Evolutionary conservation across 1,284 basidiomycete genomes (phyloP).

Genomic region (Phellinidium pouzarii): DNA sequence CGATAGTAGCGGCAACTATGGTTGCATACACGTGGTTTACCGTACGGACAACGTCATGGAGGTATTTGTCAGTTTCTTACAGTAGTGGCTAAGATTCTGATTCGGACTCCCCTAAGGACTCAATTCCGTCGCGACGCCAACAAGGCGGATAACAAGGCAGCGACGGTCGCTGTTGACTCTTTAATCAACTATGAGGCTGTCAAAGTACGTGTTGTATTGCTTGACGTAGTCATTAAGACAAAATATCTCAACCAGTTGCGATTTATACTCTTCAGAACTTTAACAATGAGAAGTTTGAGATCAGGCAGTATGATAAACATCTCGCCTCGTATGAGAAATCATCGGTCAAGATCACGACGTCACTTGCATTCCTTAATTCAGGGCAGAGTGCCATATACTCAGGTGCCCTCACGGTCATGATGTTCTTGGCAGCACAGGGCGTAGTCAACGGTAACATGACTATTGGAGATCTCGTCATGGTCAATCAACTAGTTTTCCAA

Average conservation of each 20-base stretch:
- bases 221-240: conserved; percentile 12
- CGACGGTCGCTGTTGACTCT: conserved; percentile 90
- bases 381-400: conserved; percentile 97
- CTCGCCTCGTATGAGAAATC: conserved; percentile 86
- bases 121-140: conserved; percentile 94
- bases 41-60: conserved; percentile 91
- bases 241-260: not conserved
- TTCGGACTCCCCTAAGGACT: conserved; percentile 48
- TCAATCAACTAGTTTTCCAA: conserved; percentile 99
- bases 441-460: conserved; percentile 95
- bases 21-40: conserved; percentile 96
- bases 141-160: conserved; percentile 93
- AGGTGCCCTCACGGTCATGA: conserved; percentile 86
- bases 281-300: conserved; percentile 93
- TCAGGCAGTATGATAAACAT: conserved; percentile 88
- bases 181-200: conserved; percentile 98
- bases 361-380: conserved; percentile 88
- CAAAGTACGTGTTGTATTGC: conserved; percentile 58
- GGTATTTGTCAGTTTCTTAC: conserved; percentile 39
- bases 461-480: conserved; percentile 96
- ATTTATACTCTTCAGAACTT: conserved; percentile 61
- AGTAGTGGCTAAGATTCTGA: not conserved
- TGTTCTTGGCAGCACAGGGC: conserved; percentile 95
- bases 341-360: conserved; percentile 92
- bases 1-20: conserved; percentile 82